Evolutionary conservation across 1,284 basidiomycete genomes (phyloP).

Genomic region (Neolentinus lepideus): DNA sequence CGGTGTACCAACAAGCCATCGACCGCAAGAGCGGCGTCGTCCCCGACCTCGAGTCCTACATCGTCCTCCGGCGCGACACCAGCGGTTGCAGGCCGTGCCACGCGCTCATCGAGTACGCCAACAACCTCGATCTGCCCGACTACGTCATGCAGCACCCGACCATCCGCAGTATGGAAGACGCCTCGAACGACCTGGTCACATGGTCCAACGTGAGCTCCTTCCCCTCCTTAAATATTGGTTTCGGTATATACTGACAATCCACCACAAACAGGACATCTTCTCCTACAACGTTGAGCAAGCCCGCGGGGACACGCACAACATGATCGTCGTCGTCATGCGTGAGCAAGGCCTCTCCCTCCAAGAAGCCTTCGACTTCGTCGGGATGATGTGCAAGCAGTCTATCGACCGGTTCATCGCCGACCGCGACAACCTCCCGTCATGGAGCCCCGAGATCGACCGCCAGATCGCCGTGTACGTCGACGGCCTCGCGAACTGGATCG

Average conservation of each 20-base stretch:
- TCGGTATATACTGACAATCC: not conserved
- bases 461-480: constrained; percentile 18
- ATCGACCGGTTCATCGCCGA: constrained; percentile 6
- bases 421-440: constrained; percentile 14
- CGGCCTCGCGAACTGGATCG: constrained; percentile 19
- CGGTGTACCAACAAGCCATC: constrained; percentile 18
- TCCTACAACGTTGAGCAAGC: constrained; percentile 20
- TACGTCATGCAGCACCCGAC: constrained; percentile 20
- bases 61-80: constrained; percentile 20
- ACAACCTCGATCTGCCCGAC: constrained; percentile 23
- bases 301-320: constrained; percentile 16
- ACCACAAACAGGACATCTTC: constrained; percentile 15
- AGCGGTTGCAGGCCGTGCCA: constrained; percentile 24
- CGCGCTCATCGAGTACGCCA: constrained; percentile 23
- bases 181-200: constrained; percentile 22
- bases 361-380: constrained; percentile 3
- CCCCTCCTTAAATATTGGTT: too few relatives aligned
- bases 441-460: constrained; percentile 11
- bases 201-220: constrained; percentile 25
- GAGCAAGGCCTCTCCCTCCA: constrained; percentile 8
- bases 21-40: constrained; percentile 15
- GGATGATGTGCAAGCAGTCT: constrained; percentile 4
- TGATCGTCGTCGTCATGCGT: constrained; percentile 18
- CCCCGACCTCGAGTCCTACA: constrained; percentile 22
- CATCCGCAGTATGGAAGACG: constrained; percentile 19